Conservation (phyloP, 2,329 filamentous ascomycete species). For the Pseudonectria foliicola region DNA sequence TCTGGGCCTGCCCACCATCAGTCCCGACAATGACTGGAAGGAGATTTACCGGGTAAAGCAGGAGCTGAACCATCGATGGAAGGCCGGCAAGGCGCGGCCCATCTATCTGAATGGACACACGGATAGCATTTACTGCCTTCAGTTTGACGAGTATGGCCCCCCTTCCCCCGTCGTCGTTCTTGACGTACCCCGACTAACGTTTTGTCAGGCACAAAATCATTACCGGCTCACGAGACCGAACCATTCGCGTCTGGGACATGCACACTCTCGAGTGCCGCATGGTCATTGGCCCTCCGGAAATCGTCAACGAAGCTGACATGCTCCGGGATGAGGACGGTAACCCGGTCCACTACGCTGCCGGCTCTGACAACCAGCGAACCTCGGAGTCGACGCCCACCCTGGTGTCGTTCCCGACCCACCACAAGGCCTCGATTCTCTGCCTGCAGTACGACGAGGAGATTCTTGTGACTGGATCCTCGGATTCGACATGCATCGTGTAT, state of each 20-base stretch:
- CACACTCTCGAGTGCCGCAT: slow-evolving; percentile 77
- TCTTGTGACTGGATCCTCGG: slow-evolving; percentile 90
- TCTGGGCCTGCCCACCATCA: slow-evolving; percentile 47
- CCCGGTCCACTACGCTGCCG: slow-evolving; percentile 48
- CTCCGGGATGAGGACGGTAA: slow-evolving; percentile 45
- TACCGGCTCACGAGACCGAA: slow-evolving; percentile 90
- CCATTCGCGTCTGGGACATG: slow-evolving; percentile 94
- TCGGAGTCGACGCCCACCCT: slow-evolving; percentile 45
- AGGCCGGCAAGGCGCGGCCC: slow-evolving; percentile 65
- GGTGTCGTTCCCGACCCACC: slow-evolving; percentile 58
- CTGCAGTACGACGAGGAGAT: slow-evolving; percentile 91
- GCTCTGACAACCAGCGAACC: slow-evolving; percentile 39
- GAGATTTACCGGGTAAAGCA: slow-evolving; percentile 73
- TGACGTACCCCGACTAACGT: slow-evolving; percentile 25
- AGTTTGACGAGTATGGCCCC: slow-evolving; percentile 80
- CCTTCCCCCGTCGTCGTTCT: background rate
- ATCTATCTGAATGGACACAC: slow-evolving; percentile 89
- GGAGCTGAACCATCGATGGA: slow-evolving; percentile 74
- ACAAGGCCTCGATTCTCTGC: slow-evolving; percentile 89
- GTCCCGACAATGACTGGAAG: slow-evolving; percentile 72
- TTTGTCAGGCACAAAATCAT: slow-evolving; percentile 78
- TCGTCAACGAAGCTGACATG: slow-evolving; percentile 47
- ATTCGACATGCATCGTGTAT: slow-evolving; percentile 87
- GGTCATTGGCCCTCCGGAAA: slow-evolving; percentile 72
- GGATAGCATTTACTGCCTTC: slow-evolving; percentile 95